phyloP scores from a whole-genome alignment of 192 early-diverging fungal species.

The Helicostylum pulchrum region DNA sequence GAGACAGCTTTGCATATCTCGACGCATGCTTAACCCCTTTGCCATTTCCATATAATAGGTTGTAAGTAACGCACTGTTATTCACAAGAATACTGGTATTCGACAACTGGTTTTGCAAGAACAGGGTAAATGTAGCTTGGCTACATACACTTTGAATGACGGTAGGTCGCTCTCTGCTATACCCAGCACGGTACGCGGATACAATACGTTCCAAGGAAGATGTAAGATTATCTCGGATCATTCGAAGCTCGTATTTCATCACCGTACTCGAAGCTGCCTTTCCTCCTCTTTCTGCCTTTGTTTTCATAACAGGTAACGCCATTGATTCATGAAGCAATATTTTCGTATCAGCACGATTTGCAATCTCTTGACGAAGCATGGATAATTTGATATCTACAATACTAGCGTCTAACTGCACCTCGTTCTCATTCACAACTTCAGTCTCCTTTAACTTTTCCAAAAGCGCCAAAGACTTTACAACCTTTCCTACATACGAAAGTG shows the following conservation, averaged over 20 bases:
- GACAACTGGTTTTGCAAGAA: slow-evolving; percentile 23
- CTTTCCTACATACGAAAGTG: neutral
- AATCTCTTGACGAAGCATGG: too few relatives aligned
- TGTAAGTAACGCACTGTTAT: slow-evolving; percentile 27
- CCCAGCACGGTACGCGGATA: slow-evolving; percentile 37
- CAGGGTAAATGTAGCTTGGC: neutral
- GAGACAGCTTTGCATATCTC: slow-evolving; percentile 57
- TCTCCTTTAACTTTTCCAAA: slow-evolving; percentile 6
- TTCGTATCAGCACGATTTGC: too few relatives aligned
- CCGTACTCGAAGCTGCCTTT: neutral
- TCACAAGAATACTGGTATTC: neutral
- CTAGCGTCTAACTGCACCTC: neutral
- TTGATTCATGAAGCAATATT: neutral
- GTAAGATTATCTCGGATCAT: slow-evolving; percentile 3
- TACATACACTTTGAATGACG: slow-evolving; percentile 10
- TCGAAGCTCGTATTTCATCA: neutral
- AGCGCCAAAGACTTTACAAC: neutral
- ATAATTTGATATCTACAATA: too few relatives aligned
- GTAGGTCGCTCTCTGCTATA: neutral
- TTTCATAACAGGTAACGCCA: slow-evolving; percentile 15
- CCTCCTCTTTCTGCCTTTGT: neutral
- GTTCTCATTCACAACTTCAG: neutral
- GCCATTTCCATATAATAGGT: slow-evolving; percentile 59
- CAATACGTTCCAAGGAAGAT: slow-evolving; percentile 34
- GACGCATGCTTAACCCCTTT: slow-evolving; percentile 54